Percentiles rank a stretch among this genome's conserved stretches.
These are phyloP conservation scores for Ambrosiella cleistominuta DNA, from an alignment of 2,329 filamentous ascomycete species.

Conservation along the genomic window DNA sequence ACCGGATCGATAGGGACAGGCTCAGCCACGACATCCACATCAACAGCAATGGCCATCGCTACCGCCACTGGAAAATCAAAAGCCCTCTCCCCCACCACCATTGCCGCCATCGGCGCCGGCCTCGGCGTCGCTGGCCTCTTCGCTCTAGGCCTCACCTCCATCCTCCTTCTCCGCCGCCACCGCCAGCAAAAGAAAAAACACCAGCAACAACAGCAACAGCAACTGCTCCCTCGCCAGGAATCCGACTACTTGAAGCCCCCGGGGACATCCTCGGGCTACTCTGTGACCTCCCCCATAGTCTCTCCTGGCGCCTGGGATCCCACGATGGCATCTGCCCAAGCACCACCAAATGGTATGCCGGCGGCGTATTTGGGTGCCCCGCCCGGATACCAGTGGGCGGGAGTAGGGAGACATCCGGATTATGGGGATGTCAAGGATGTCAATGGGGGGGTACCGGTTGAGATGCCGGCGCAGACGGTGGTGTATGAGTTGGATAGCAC, in stretches of 20 bases:
- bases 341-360: too few relatives aligned
- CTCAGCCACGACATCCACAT: background rate
- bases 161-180: background rate
- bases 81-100: background rate
- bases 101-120: too few relatives aligned
- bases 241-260: constrained; percentile 1
- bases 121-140: too few relatives aligned
- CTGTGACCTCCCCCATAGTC: constrained; percentile 3
- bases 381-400: background rate
- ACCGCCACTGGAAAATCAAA: constrained; percentile 17
- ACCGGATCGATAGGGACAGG: background rate
- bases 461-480: background rate
- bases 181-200: constrained; percentile 1
- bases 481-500: constrained; percentile 12
- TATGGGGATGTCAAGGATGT: background rate
- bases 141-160: too few relatives aligned
- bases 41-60: constrained; percentile 10
- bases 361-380: background rate
- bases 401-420: background rate
- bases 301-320: constrained; percentile 1
- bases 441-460: background rate
- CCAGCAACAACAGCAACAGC: constrained; percentile 13
- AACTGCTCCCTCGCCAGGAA: background rate
- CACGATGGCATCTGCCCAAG: background rate
- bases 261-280: constrained; percentile 1